Conservation (phyloP, 2,329 filamentous ascomycete genomes). For the Trichoderma sp. region DNA sequence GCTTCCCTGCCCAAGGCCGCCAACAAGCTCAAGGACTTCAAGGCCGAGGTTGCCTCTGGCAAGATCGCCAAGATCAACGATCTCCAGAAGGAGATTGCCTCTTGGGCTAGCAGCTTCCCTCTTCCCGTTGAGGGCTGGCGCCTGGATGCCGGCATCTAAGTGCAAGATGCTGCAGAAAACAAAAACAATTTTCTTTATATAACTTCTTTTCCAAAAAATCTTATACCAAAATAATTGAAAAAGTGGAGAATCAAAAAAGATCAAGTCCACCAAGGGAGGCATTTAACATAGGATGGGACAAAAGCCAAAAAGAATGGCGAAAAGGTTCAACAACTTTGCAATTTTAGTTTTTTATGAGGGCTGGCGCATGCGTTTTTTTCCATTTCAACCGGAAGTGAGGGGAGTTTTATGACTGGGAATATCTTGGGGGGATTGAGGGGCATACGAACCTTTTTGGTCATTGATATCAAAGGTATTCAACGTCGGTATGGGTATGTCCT, state of each 20-base stretch:
- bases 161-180: background rate
- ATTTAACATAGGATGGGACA: conserved; percentile 26
- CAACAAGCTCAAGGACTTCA: conserved; percentile 99
- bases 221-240: conserved; percentile 17
- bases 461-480: conserved; percentile 20
- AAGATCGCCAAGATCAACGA: conserved; percentile 77
- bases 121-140: conserved; percentile 79
- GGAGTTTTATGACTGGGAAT: conserved; percentile 22
- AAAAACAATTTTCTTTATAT: background rate
- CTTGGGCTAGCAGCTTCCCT: conserved; percentile 87
- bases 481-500: conserved; percentile 15
- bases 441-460: conserved; percentile 1
- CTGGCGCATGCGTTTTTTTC: conserved; percentile 24
- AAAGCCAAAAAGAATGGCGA: conserved; percentile 20
- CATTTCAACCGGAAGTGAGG: conserved; percentile 17
- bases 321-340: conserved; percentile 30
- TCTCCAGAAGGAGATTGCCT: conserved; percentile 83
- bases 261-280: conserved; percentile 12
- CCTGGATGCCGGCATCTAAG: conserved; percentile 57
- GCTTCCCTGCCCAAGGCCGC: conserved; percentile 83
- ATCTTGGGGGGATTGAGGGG: conserved; percentile 4
- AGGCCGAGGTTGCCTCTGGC: conserved; percentile 79
- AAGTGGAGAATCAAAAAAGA: conserved; percentile 14
- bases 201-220: background rate
- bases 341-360: conserved; percentile 19